Conservation (phyloP, 2,329 filamentous ascomycete genomes). For the Cladorrhinum sp. region DNA sequence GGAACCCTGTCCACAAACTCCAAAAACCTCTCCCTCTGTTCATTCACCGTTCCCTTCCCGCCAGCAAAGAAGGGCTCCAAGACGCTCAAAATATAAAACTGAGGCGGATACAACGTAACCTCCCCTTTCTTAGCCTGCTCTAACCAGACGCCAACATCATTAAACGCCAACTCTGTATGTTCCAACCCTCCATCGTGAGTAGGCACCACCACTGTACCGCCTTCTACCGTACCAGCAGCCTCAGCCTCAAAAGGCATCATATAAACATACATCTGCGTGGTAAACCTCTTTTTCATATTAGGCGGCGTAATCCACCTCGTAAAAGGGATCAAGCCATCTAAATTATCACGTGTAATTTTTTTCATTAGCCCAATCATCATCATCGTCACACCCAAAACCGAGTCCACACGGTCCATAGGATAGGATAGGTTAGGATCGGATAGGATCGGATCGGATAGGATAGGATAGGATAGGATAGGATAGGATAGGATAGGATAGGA, state of each 20-base stretch:
- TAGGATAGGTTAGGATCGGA: too few species aligned
- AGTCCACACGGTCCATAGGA: too few species aligned
- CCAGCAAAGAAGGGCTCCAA: conserved; percentile 37
- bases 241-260: conserved; percentile 63
- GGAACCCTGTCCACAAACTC: conserved; percentile 48
- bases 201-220: conserved; percentile 61
- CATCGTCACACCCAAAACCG: too few species aligned
- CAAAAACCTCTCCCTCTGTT: conserved; percentile 52
- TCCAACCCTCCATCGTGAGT: conserved; percentile 61
- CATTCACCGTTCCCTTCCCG: conserved; percentile 30
- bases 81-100: conserved; percentile 69
- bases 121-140: conserved; percentile 57
- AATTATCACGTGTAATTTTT: neutral
- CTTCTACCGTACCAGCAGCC: conserved; percentile 30
- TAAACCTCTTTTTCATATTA: conserved; percentile 72
- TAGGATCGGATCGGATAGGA: too few species aligned
- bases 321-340: conserved; percentile 71
- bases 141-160: conserved; percentile 68
- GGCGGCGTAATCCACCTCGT: conserved; percentile 88
- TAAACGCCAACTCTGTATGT: conserved; percentile 72
- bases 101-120: conserved; percentile 86
- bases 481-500: too few species aligned
- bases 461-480: too few species aligned
- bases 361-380: neutral
- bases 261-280: conserved; percentile 96